Base-by-base conservation (phyloP, 805 yeast species). In the Lipomyces sp. region DNA sequence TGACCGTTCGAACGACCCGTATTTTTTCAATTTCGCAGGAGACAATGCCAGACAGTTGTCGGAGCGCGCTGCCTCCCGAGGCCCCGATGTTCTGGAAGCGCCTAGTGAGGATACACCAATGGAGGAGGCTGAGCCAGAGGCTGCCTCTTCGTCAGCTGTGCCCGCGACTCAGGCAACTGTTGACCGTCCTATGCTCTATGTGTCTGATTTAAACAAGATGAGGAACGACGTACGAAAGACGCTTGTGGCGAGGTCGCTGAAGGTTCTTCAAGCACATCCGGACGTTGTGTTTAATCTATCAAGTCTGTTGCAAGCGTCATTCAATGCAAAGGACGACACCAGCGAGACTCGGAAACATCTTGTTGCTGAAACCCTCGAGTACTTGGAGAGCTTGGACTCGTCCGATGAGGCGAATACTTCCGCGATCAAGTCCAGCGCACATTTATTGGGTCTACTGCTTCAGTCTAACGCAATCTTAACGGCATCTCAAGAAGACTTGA, bases 371-470 rank as follows among this genome's bases (percentile, higher is more conserved):
- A 21, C 47, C 37, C 19, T 43, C 19, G 10, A 21, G 4, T 26
- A 32, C 43, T 23, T 34, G 22, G n/a, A 32, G 22, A 14, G 40
- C 14, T 6, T 43, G 16, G 40, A 47, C 29, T 13, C 40, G n/a
- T 29, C 39, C 2, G 57, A 47, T 7, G 33, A 35, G 28, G 19
- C 45, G 26, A 39, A 43, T 36, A 24, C 39, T 7, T 21, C 18
- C 8, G 13, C 21, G 13, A 19, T 55, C 11, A 44, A 47, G 35
- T 39, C 59, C 7, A 36, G 38, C 3, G 44, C 58, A 16, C 64
- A 64, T 39, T 49, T 65, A 21, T 39, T 65, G 31, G 66, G 66
- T 1, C 49, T 63, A 8, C 36, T 65, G 3, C 18, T 65, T 13
- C 53, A 61, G 28, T 58, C 59, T 31, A 49, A 53, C 14, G 18